Evolutionary conservation across 31 red algal genomes (phyloP).

Genomic region (Endocladia muricata): DNA sequence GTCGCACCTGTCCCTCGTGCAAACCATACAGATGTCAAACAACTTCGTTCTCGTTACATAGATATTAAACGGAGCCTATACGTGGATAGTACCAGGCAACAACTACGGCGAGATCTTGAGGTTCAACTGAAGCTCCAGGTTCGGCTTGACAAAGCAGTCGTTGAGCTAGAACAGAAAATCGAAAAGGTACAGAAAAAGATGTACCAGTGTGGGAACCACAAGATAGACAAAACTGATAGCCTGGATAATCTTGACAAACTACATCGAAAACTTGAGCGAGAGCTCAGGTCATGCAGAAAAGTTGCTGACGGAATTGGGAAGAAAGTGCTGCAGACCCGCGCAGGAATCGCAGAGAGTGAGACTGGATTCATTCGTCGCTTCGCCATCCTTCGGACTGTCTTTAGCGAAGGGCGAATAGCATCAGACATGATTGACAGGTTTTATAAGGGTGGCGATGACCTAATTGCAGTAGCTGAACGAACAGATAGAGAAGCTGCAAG

Average conservation of each 20-base stretch:
- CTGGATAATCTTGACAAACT: too few species aligned
- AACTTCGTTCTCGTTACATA: neutral
- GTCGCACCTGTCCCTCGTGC: neutral
- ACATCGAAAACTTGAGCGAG: too few species aligned
- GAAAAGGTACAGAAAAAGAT: constrained; percentile 10
- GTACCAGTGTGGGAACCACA: too few species aligned
- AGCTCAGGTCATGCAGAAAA: too few species aligned
- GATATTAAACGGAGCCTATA: constrained; percentile 17
- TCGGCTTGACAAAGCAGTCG: constrained; percentile 11
- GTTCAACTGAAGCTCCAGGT: constrained; percentile 24
- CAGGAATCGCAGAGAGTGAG: constrained; percentile 31
- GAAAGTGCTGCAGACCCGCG: constrained; percentile 16
- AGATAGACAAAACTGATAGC: neutral
- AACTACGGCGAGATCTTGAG: constrained; percentile 31
- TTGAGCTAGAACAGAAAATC: constrained; percentile 29
- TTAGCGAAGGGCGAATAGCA: constrained; percentile 2
- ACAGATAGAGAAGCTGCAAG: neutral
- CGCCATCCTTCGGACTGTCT: constrained; percentile 32
- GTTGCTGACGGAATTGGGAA: constrained; percentile 29
- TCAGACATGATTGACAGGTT: neutral
- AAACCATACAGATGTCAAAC: neutral
- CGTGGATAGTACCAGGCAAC: neutral
- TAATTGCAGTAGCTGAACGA: constrained; percentile 9
- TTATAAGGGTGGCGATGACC: constrained; percentile 8
- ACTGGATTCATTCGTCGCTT: constrained; percentile 36